Base-by-base conservation (phyloP, 2,329 filamentous ascomycete species). In the Neofusicoccum cordaticola region DNA sequence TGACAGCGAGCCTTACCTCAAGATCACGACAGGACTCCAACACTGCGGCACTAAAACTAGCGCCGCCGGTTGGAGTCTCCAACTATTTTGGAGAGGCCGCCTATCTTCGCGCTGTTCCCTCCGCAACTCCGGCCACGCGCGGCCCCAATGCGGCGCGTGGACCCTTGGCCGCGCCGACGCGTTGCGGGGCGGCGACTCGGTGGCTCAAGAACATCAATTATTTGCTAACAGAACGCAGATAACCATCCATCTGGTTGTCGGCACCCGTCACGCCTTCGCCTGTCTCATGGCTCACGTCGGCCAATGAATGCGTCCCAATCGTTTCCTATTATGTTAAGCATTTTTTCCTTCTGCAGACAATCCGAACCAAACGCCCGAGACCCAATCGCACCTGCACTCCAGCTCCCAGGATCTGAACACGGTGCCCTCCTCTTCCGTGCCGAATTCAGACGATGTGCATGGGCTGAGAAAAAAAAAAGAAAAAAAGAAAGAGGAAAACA, bases 1-100 rank as follows among this genome's bases (percentile, higher is more conserved):
- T 58, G 53, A 58, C 53, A 58, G 53, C 53, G 27, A 58, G 53
- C 52, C 31, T 56, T 42, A 56, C 52, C 52, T 42, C 37, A 56
- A n/a, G 15, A 19, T 19, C 8, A 15, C 12, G 22, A 34, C 41
- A 31, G 27, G 27, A 31, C 27, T 7, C 27, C 27, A 31, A 31
- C 22, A 45, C 15, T 1, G 27, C 41, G 52, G 52, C 13, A 4
- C 53, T n/a, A 58, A 15, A 58, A 34, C 22, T 58, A 35, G 41
- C 19, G 6, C 52, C 52, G 52, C 12, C 5, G 9, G n/a, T 57
- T 57, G 52, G 52, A 9, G 52, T 44, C 51, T 53, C 51, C 51
- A 41, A 53, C 34, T 53, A 41, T n/a, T 15, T 53, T 41, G 17
- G 51, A 53, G 51, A 39, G 7, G 7, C n/a, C 37, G 9, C 34